phyloP scores from a whole-genome alignment of 2,329 filamentous ascomycete genomes.

The Laburnicola sp. region DNA sequence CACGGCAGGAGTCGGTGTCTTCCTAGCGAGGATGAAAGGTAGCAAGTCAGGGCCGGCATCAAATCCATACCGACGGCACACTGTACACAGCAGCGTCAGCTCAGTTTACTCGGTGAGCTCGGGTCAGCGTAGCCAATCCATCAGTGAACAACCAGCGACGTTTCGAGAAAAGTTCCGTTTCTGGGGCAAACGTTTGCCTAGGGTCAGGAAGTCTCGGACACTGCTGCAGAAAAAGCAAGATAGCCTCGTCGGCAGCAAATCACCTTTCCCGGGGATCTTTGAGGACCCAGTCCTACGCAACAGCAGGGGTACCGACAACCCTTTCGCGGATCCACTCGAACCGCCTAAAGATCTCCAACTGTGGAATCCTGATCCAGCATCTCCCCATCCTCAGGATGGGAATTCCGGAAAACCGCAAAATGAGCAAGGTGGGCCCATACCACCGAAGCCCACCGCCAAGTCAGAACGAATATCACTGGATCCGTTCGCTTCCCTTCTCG shows the following conservation, averaged over 20 bases:
- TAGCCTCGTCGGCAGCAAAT: conserved; percentile 28
- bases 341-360: conserved; percentile 25
- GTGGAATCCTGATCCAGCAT: conserved; percentile 31
- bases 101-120: conserved; percentile 38
- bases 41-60: conserved; percentile 30
- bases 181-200: conserved; percentile 38
- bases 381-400: conserved; percentile 9
- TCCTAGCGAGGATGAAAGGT: conserved; percentile 35
- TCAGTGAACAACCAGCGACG: conserved; percentile 34
- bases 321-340: conserved; percentile 32
- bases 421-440: conserved; percentile 26
- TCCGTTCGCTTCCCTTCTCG: conserved; percentile 37
- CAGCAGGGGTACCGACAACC: conserved; percentile 25
- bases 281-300: conserved; percentile 29
- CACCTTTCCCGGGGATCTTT: conserved; percentile 34
- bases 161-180: conserved; percentile 27
- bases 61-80: conserved; percentile 37
- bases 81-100: conserved; percentile 33
- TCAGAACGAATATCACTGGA: conserved; percentile 26
- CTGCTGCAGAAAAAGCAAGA: conserved; percentile 36
- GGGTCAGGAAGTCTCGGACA: conserved; percentile 37
- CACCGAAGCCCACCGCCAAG: conserved; percentile 33
- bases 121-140: conserved; percentile 29
- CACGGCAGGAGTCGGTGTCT: conserved; percentile 23
- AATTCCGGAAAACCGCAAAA: conserved; percentile 16